Conservation (phyloP, 306 rosid genomes). For the Lagenaria siceraria region DNA sequence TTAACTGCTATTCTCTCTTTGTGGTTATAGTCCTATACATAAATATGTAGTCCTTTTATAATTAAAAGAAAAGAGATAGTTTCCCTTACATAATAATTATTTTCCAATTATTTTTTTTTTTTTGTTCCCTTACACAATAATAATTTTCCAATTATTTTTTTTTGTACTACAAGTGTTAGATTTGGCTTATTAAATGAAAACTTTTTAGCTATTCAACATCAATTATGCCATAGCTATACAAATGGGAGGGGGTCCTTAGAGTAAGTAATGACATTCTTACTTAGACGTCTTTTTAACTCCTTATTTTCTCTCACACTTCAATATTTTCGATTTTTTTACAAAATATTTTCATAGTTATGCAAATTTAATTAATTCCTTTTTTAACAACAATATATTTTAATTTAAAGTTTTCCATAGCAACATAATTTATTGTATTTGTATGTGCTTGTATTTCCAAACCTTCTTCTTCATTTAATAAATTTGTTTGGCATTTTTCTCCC, state of each 20-base stretch:
- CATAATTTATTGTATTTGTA: not conserved
- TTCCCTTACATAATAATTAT: too few relatives aligned
- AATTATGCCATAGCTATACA: too few relatives aligned
- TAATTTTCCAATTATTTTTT: too few relatives aligned
- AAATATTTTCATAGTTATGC: not conserved
- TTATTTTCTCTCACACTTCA: not conserved
- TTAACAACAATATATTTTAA: not conserved
- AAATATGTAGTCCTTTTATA: not conserved
- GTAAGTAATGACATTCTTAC: not conserved
- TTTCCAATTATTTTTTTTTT: not conserved
- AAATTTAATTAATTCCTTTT: not conserved
- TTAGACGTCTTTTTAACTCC: not conserved
- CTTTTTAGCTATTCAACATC: not conserved
- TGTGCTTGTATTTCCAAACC: too few relatives aligned
- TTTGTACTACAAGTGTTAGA: not conserved
- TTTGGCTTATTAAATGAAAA: not conserved
- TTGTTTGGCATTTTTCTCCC: too few relatives aligned
- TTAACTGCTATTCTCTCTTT: not conserved
- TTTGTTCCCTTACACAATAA: too few relatives aligned
- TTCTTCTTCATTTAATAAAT: too few relatives aligned
- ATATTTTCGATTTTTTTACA: not conserved
- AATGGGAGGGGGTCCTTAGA: not conserved
- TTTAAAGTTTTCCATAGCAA: not conserved
- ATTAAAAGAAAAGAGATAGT: too few relatives aligned
- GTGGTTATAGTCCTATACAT: not conserved